phyloP scores from a whole-genome alignment of 192 early-diverging fungal species.

The Backusella macrospora region DNA sequence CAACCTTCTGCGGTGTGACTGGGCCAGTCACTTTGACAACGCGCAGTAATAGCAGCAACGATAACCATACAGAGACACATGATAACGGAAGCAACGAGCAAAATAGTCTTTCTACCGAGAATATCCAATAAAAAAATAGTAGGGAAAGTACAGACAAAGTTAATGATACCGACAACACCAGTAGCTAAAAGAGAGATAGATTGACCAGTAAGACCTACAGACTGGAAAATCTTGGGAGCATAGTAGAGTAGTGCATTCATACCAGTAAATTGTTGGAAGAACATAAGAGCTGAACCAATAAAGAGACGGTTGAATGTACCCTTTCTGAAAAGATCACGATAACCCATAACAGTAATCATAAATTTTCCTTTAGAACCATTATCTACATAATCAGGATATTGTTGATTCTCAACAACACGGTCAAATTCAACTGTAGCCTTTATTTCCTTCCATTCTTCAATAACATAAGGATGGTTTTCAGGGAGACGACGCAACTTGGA shows the following conservation, averaged over 20 bases:
- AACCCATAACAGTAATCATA: constrained; percentile 33
- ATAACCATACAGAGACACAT: constrained; percentile 30
- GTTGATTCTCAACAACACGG: constrained; percentile 11
- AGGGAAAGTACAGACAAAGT: constrained; percentile 74
- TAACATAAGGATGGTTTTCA: constrained; percentile 18
- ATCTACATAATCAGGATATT: constrained; percentile 31
- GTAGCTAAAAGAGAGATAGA: constrained; percentile 54
- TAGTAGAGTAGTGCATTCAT: constrained; percentile 81
- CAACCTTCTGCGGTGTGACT: constrained; percentile 31
- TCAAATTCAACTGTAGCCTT: constrained; percentile 43
- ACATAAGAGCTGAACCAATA: constrained; percentile 57
- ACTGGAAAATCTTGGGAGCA: constrained; percentile 60
- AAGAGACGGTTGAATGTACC: constrained; percentile 57
- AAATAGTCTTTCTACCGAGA: constrained; percentile 67
- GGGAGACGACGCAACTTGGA: constrained; percentile 47
- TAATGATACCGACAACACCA: constrained; percentile 72
- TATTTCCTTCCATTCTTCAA: constrained; percentile 41
- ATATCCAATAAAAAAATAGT: constrained; percentile 72
- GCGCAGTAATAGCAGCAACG: constrained; percentile 45
- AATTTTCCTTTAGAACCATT: constrained; percentile 1
- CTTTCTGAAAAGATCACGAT: constrained; percentile 50
- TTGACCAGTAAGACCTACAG: constrained; percentile 50
- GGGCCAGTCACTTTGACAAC: constrained; percentile 41
- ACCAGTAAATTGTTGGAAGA: constrained; percentile 74
- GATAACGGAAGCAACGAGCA: constrained; percentile 61